Percentiles rank a stretch among this genome's conserved stretches.
These are phyloP conservation scores for Ophiostoma australiae DNA, from an alignment of 2,329 filamentous ascomycete genomes.

Conservation along the genomic window DNA sequence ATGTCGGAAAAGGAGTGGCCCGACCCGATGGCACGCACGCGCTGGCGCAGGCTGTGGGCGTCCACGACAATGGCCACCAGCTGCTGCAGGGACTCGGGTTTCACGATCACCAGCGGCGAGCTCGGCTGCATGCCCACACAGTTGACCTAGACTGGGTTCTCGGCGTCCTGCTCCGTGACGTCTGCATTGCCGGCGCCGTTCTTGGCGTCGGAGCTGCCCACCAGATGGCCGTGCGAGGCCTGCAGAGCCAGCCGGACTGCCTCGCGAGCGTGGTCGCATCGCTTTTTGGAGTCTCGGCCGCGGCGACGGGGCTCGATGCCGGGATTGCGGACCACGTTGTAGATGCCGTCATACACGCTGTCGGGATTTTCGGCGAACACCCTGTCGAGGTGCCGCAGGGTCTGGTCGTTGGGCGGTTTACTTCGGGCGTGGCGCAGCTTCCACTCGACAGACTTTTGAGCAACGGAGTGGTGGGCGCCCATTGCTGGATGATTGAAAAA, in stretches of 20 bases:
- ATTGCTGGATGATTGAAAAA: background rate
- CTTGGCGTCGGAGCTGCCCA: slow-evolving; percentile 13
- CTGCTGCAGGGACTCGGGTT: slow-evolving; percentile 28
- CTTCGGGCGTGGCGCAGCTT: slow-evolving; percentile 21
- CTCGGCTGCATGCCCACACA: slow-evolving; percentile 29
- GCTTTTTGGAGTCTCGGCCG: slow-evolving; percentile 23
- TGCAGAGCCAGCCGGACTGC: slow-evolving; percentile 22
- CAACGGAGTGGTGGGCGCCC: slow-evolving; percentile 18
- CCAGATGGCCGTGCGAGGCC: slow-evolving; percentile 17
- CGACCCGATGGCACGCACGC: slow-evolving; percentile 30
- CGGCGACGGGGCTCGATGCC: slow-evolving; percentile 21
- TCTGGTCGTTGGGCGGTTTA: slow-evolving; percentile 22
- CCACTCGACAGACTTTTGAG: slow-evolving; percentile 25
- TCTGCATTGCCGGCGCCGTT: background rate
- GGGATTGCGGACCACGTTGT: slow-evolving; percentile 24
- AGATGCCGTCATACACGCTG: slow-evolving; percentile 22
- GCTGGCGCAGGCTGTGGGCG: slow-evolving; percentile 25
- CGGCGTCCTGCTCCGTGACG: background rate
- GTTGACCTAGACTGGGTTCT: slow-evolving; percentile 27
- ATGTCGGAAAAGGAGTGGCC: slow-evolving; percentile 32
- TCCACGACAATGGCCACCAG: slow-evolving; percentile 29
- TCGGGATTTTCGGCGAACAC: slow-evolving; percentile 24
- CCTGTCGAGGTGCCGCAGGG: slow-evolving; percentile 23
- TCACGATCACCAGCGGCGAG: slow-evolving; percentile 26
- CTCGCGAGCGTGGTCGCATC: slow-evolving; percentile 22